phyloP scores from a whole-genome alignment of 139 green algal species.

The Chlamydomonas sp. region DNA sequence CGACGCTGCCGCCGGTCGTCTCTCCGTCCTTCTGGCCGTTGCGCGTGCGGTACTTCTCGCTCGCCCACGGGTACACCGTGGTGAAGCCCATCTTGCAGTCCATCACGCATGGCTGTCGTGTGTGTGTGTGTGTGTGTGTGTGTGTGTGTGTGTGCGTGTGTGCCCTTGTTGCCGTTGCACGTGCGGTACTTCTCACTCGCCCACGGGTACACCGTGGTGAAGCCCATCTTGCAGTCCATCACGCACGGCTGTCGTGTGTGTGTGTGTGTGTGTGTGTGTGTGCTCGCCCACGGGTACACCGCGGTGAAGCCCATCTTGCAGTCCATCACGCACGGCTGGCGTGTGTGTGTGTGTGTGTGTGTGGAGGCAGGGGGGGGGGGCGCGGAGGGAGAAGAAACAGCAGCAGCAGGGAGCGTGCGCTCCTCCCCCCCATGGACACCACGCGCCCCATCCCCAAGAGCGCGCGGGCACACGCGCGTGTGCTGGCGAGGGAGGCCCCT shows the following conservation, averaged over 20 bases:
- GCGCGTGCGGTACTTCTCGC: constrained; percentile 48
- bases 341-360: too few species aligned
- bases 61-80: constrained; percentile 61
- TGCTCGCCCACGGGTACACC: constrained; percentile 57
- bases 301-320: constrained; percentile 68
- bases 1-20: constrained; percentile 63
- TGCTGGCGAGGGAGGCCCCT: too few species aligned
- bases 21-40: constrained; percentile 62
- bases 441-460: too few species aligned
- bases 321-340: constrained; percentile 70
- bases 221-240: constrained; percentile 70
- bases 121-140: too few species aligned
- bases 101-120: constrained; percentile 67
- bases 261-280: too few species aligned
- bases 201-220: constrained; percentile 61
- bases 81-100: constrained; percentile 68
- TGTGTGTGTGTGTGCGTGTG: too few species aligned
- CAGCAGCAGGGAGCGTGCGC: too few species aligned
- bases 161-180: constrained; percentile 64
- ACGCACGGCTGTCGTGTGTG: too few species aligned
- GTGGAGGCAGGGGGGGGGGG: too few species aligned
- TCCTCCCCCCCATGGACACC: too few species aligned
- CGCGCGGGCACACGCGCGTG: too few species aligned
- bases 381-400: too few species aligned
- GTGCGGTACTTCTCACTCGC: constrained; percentile 46